These are phyloP conservation scores for Simplicillium sp. DNA, from an alignment of 2,329 filamentous ascomycete genomes.

Conservation along the genomic window DNA sequence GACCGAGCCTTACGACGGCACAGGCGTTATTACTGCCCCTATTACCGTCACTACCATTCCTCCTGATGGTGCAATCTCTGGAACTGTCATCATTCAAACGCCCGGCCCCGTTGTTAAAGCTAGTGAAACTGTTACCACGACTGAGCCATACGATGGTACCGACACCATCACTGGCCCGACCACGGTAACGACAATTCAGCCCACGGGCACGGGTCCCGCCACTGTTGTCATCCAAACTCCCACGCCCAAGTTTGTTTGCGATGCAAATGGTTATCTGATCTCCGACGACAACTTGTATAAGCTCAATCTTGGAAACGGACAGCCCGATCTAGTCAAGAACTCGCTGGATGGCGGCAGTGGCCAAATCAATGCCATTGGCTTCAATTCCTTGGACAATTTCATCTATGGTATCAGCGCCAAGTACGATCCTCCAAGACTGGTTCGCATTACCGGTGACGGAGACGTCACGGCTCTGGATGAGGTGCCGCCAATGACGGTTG, in stretches of 20 bases:
- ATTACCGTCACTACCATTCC: background rate
- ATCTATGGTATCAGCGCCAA: background rate
- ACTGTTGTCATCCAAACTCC: background rate
- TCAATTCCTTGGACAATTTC: background rate
- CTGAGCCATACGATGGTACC: background rate
- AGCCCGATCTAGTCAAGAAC: background rate
- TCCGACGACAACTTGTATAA: background rate
- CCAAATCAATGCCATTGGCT: background rate
- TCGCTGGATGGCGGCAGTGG: background rate
- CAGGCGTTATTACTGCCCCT: background rate
- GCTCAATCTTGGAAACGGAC: background rate
- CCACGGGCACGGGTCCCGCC: background rate
- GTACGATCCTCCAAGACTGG: background rate
- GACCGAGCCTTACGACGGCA: background rate
- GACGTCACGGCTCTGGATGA: background rate
- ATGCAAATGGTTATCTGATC: background rate
- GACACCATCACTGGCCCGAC: background rate
- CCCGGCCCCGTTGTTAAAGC: too few species aligned
- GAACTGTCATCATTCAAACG: background rate
- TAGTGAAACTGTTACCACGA: background rate
- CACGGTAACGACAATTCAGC: background rate
- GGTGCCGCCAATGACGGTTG: too few species aligned
- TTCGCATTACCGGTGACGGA: background rate
- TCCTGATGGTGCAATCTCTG: background rate
- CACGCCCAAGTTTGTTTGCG: background rate